A percentile compares a stretch with the other conserved stretches of the same genome.
Evolutionary conservation across 345 rosid genomes (phyloP).

Genomic region (Citropsis articulata): DNA sequence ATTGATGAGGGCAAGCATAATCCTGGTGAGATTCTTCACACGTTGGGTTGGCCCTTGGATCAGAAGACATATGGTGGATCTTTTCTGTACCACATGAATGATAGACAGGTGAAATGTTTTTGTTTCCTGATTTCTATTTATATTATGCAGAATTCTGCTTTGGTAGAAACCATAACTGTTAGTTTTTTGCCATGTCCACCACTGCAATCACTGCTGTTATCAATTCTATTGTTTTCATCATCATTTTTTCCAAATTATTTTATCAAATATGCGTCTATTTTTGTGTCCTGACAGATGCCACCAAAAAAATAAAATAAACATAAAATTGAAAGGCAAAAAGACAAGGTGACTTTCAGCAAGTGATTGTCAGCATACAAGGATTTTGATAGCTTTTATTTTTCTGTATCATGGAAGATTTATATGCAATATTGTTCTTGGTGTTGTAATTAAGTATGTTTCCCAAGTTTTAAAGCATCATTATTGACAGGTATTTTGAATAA

Average conservation of each 20-base stretch:
- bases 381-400: not conserved
- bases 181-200: not conserved
- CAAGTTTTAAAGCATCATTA: conserved; percentile 6
- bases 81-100: conserved; percentile 92
- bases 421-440: not conserved
- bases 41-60: conserved; percentile 96
- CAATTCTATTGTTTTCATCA: not conserved
- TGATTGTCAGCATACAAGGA: not conserved
- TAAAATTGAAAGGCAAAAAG: not conserved
- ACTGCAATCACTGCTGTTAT: not conserved
- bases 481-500: not conserved
- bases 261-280: not conserved
- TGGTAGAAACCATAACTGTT: not conserved
- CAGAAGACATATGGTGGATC: conserved; percentile 90
- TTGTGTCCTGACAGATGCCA: not conserved
- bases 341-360: not conserved
- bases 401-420: not conserved
- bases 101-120: conserved; percentile 56
- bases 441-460: not conserved
- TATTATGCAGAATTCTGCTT: not conserved
- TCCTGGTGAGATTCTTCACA: conserved; percentile 83
- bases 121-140: not conserved
- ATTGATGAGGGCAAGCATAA: conserved; percentile 78
- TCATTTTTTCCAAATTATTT: not conserved
- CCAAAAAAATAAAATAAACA: not conserved